These are phyloP conservation scores for Tetracladium setigerum DNA, from an alignment of 495 filamentous ascomycete species.

Conservation along the genomic window DNA sequence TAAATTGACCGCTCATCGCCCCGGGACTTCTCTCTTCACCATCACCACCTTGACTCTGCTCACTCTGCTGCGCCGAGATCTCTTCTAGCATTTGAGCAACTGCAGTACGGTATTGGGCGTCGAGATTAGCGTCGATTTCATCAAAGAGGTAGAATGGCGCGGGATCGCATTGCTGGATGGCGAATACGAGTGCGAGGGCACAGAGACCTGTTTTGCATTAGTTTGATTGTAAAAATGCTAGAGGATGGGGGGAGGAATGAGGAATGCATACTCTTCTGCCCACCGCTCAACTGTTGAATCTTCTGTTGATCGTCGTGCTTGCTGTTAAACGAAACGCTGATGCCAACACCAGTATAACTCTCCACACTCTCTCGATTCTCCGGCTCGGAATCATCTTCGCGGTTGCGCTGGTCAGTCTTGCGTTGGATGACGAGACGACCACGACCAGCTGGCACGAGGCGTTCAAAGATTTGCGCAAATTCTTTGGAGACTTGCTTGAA, in stretches of 20 bases:
- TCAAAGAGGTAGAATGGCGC: constrained; percentile 99
- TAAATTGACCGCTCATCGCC: constrained; percentile 51
- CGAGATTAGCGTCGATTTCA: constrained; percentile 97
- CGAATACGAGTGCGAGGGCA: constrained; percentile 92
- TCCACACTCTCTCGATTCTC: constrained; percentile 70
- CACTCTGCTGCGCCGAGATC: constrained; percentile 53
- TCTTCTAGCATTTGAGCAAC: constrained; percentile 81
- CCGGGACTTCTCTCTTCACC: constrained; percentile 21
- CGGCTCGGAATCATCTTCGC: constrained; percentile 58
- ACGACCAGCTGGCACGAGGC: constrained; percentile 87
- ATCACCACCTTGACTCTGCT: constrained; percentile 26
- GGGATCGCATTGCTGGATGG: constrained; percentile 96
- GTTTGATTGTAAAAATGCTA: constrained; percentile 3
- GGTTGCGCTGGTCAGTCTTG: constrained; percentile 62
- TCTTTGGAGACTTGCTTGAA: constrained; percentile 96
- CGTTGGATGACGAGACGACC: constrained; percentile 91
- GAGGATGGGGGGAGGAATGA: neutral
- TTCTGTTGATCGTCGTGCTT: constrained; percentile 95
- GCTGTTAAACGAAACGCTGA: constrained; percentile 97
- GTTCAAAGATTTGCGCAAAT: constrained; percentile 87
- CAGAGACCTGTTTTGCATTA: constrained; percentile 61
- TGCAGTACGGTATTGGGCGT: constrained; percentile 93
- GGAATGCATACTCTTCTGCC: constrained; percentile 81
- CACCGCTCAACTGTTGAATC: constrained; percentile 93
- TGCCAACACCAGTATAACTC: constrained; percentile 96